Evolutionary conservation across 108 stramenopile genomes (phyloP).

Genomic region (Cyclotella kingstonii): DNA sequence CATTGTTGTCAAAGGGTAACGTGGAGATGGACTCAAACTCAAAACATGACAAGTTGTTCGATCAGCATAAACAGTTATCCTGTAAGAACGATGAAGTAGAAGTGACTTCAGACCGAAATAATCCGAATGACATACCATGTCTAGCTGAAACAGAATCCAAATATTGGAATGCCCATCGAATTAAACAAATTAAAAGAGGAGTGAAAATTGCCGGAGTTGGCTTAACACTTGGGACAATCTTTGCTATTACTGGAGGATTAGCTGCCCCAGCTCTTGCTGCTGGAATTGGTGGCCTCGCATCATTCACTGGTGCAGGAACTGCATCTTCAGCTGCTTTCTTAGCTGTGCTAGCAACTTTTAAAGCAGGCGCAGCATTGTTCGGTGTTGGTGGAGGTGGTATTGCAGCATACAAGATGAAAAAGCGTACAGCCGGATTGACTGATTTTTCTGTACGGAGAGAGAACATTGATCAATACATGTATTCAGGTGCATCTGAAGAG

Average conservation of each 20-base stretch:
- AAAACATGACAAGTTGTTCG: too few relatives aligned
- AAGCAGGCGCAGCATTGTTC: slow-evolving; percentile 53
- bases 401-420: slow-evolving; percentile 64
- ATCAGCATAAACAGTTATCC: too few relatives aligned
- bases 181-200: slow-evolving; percentile 44
- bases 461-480: slow-evolving; percentile 39
- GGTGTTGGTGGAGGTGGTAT: slow-evolving; percentile 65
- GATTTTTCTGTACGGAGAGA: slow-evolving; percentile 59
- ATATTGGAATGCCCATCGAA: slow-evolving; percentile 25
- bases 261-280: slow-evolving; percentile 74
- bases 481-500: slow-evolving; percentile 28
- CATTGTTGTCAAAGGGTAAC: slow-evolving; percentile 18
- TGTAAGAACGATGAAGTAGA: slow-evolving; percentile 3
- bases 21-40: slow-evolving; percentile 3
- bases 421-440: slow-evolving; percentile 55
- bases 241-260: slow-evolving; percentile 70
- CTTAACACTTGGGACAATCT: slow-evolving; percentile 57
- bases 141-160: not conserved
- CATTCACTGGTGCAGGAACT: slow-evolving; percentile 49
- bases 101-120: slow-evolving; percentile 2
- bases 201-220: slow-evolving; percentile 62
- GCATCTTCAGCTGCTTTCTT: slow-evolving; percentile 45
- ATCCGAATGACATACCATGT: not conserved
- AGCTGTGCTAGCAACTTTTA: slow-evolving; percentile 48
- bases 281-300: slow-evolving; percentile 50